Evolutionary conservation across 495 filamentous ascomycete species (phyloP).

Genomic region (Lentithecium fluviatile): DNA sequence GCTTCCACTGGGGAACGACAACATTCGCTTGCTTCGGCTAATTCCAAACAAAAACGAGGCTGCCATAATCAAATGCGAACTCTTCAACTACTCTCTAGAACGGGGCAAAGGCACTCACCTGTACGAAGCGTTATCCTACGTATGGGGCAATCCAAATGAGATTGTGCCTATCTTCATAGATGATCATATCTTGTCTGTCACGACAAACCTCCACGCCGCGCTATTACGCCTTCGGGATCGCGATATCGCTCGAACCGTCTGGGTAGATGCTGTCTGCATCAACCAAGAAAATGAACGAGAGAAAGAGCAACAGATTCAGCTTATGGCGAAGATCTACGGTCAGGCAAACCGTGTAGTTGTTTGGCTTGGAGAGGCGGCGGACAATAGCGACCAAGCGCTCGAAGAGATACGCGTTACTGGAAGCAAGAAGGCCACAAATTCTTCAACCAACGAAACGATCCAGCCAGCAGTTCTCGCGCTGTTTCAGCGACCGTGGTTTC

Average conservation of each 20-base stretch:
- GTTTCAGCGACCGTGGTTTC: constrained; percentile 38
- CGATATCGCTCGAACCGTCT: not conserved
- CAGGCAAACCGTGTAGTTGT: constrained; percentile 5
- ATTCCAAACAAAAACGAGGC: not conserved
- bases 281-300: constrained; percentile 1
- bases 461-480: constrained; percentile 27
- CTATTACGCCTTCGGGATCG: not conserved
- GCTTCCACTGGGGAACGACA: not conserved
- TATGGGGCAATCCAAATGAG: constrained; percentile 4
- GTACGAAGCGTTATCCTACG: constrained; percentile 19
- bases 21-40: constrained; percentile 14
- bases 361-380: constrained; percentile 10
- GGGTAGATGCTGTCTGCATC: constrained; percentile 7
- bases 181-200: not conserved
- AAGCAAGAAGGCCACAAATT: not conserved
- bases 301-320: not conserved
- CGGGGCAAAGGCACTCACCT: not conserved
- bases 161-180: not conserved
- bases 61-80: not conserved
- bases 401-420: not conserved
- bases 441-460: not conserved
- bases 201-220: not conserved
- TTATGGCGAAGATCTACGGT: constrained; percentile 8
- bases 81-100: constrained; percentile 1
- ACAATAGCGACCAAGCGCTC: not conserved